These are phyloP conservation scores for Heritiera fomes DNA, from an alignment of 345 rosid species.

Conservation along the genomic window DNA sequence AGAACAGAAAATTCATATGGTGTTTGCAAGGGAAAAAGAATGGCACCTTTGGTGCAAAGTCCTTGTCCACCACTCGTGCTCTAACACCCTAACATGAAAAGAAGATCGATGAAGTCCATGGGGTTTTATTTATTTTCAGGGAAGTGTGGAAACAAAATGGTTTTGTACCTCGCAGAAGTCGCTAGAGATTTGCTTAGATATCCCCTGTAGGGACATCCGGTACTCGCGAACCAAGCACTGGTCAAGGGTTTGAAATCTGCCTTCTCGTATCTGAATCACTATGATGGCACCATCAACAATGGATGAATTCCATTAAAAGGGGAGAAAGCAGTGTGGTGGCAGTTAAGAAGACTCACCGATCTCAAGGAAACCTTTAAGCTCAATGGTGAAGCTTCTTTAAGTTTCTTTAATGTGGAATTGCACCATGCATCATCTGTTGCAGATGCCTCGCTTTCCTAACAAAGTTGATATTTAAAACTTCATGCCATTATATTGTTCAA, in stretches of 20 bases:
- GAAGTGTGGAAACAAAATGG: not conserved
- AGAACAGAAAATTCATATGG: not conserved
- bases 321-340: not conserved
- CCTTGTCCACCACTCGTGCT: conserved; percentile 82
- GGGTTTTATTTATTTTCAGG: conserved; percentile 8
- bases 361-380: conserved; percentile 88
- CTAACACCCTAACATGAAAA: conserved; percentile 63
- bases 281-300: conserved; percentile 8
- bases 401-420: conserved; percentile 38
- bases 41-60: conserved; percentile 71
- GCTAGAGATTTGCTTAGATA: conserved; percentile 46
- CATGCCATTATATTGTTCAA: no score
- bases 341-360: conserved; percentile 62
- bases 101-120: not conserved
- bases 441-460: conserved; percentile 8
- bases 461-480: not conserved
- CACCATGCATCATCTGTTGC: conserved; percentile 17
- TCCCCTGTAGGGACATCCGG: conserved; percentile 76
- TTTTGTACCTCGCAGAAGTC: conserved; percentile 77
- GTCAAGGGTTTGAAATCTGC: conserved; percentile 76
- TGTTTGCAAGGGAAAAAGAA: not conserved
- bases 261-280: conserved; percentile 67
- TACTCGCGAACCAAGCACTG: conserved; percentile 84
- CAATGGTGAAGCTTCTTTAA: conserved; percentile 78
- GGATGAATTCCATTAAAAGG: not conserved